Percentiles rank a stretch among this genome's conserved stretches.
Conservation (phyloP, 305 asterid species). For the Fraxinus greggii region DNA sequence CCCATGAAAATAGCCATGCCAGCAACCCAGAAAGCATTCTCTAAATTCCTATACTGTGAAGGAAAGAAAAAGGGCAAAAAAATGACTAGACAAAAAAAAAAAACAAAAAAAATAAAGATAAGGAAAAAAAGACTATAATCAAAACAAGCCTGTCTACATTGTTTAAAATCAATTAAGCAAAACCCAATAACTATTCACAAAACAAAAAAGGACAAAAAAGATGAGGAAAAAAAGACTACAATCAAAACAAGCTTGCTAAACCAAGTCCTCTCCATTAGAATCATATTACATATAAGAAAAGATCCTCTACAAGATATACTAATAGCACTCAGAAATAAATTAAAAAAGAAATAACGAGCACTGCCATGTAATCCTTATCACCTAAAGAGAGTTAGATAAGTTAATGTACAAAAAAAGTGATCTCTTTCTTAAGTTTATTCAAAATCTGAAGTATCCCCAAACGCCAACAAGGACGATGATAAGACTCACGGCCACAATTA, state of each 20-base stretch:
- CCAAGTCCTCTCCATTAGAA: background rate
- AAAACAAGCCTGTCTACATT: background rate
- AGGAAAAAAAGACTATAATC: background rate
- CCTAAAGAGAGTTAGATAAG: slow-evolving; percentile 20
- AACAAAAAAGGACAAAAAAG: background rate
- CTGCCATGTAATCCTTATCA: slow-evolving; percentile 24
- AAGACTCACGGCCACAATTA: slow-evolving; percentile 43
- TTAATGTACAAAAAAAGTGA: slow-evolving; percentile 22
- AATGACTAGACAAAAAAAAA: background rate
- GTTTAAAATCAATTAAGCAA: background rate
- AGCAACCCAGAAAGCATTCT: background rate
- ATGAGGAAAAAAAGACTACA: background rate
- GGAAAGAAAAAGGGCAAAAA: background rate
- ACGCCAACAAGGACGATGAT: slow-evolving; percentile 38
- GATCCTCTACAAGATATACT: slow-evolving; percentile 15
- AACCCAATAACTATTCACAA: background rate
- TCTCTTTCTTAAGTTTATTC: background rate
- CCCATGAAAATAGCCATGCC: background rate
- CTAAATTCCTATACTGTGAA: slow-evolving; percentile 23
- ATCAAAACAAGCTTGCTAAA: background rate
- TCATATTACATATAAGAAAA: slow-evolving; percentile 22
- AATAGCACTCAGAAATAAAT: slow-evolving; percentile 19
- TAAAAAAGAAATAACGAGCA: slow-evolving; percentile 2
- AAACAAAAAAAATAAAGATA: no score
- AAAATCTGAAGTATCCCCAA: slow-evolving; percentile 36